phyloP scores from a whole-genome alignment of 805 yeast genomes.

The Blastobotrys peoriensis region DNA sequence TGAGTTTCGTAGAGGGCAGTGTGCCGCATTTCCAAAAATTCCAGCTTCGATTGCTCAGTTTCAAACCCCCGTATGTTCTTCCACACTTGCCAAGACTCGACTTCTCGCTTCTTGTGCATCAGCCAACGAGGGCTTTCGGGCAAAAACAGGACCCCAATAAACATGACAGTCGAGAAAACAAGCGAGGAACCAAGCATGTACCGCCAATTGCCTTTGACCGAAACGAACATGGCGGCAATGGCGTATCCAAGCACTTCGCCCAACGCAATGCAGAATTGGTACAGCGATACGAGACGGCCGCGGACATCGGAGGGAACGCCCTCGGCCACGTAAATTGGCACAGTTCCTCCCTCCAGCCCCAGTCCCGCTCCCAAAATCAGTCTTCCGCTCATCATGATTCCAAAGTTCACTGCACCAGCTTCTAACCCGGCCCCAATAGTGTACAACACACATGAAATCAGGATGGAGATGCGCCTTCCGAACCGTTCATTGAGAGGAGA shows the following conservation, averaged over 20 bases:
- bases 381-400: conserved; percentile 55
- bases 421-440: conserved; percentile 56
- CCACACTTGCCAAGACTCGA: conserved; percentile 53
- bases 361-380: conserved; percentile 57
- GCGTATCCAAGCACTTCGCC: conserved; percentile 65
- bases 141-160: conserved; percentile 46
- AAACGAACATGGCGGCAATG: conserved; percentile 54
- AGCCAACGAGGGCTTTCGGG: conserved; percentile 62
- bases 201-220: conserved; percentile 56
- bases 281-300: conserved; percentile 56
- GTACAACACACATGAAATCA: conserved; percentile 53
- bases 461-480: conserved; percentile 52
- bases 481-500: conserved; percentile 50
- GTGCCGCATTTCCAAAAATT: conserved; percentile 12
- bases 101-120: conserved; percentile 44
- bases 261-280: conserved; percentile 58
- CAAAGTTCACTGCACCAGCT: conserved; percentile 42
- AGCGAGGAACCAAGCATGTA: conserved; percentile 60
- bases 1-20: conserved; percentile 8
- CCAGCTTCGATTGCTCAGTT: conserved; percentile 37
- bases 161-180: conserved; percentile 48
- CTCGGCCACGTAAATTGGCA: conserved; percentile 58
- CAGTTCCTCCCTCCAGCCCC: conserved; percentile 62
- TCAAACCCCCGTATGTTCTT: conserved; percentile 46
- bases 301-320: conserved; percentile 52